These are phyloP conservation scores for Toxicodendron radicans DNA, from an alignment of 345 rosid genomes.

Conservation along the genomic window DNA sequence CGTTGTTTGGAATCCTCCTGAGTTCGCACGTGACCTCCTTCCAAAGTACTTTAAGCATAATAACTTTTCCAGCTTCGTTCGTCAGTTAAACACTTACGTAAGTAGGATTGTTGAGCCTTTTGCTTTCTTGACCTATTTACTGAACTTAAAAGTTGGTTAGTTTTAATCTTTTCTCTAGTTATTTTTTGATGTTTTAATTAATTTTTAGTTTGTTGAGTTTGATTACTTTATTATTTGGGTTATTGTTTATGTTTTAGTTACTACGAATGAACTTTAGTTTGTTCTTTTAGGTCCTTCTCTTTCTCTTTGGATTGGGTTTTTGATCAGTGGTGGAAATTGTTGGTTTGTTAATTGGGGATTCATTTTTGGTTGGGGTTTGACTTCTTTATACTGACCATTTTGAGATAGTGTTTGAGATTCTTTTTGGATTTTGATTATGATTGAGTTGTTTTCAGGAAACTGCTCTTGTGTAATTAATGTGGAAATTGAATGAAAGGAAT, in stretches of 20 bases:
- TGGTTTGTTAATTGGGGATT: constrained; percentile 5
- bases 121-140: constrained; percentile 2
- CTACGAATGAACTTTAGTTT: background rate
- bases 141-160: background rate
- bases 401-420: background rate
- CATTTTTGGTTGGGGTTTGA: background rate
- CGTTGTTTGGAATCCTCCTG: constrained; percentile 86
- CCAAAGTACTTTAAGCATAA: constrained; percentile 92
- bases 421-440: background rate
- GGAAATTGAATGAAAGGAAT: constrained; percentile 5
- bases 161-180: background rate
- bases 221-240: background rate
- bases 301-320: background rate
- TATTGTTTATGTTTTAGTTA: background rate
- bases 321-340: background rate
- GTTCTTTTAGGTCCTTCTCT: background rate
- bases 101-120: constrained; percentile 9
- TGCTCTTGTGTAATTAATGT: constrained; percentile 6
- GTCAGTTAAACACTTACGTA: constrained; percentile 90
- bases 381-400: background rate
- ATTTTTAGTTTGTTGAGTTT: background rate
- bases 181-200: background rate
- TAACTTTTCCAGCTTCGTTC: constrained; percentile 89
- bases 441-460: background rate
- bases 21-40: constrained; percentile 72